Evolutionary conservation across 768 basidiomycete species (phyloP).

Genomic region (Lactarius quietus): DNA sequence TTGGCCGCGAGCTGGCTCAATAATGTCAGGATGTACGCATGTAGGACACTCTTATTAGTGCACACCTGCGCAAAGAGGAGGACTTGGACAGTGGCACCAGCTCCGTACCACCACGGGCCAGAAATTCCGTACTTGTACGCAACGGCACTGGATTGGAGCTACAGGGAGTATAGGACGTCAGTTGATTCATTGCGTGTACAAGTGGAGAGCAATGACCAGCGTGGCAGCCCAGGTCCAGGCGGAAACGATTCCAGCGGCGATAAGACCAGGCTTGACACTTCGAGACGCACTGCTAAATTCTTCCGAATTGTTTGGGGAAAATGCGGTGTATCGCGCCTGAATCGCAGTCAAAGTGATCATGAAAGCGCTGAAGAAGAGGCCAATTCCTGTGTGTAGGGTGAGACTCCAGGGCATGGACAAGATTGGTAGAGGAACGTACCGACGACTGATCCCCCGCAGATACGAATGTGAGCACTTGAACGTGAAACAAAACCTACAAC

Average conservation of each 20-base stretch:
- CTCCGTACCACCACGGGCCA: conserved; percentile 90
- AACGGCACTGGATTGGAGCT: conserved; percentile 78
- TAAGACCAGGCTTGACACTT: conserved; percentile 85
- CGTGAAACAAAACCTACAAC: neutral
- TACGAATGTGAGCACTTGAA: conserved; percentile 9
- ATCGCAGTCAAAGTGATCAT: conserved; percentile 76
- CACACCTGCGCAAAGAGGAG: conserved; percentile 81
- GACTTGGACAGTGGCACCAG: conserved; percentile 85
- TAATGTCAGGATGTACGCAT: conserved; percentile 1
- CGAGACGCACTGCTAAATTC: conserved; percentile 82
- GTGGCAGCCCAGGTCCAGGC: conserved; percentile 93
- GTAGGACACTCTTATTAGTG: neutral
- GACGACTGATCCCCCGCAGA: conserved; percentile 40
- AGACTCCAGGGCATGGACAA: neutral
- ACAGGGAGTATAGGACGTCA: conserved; percentile 17
- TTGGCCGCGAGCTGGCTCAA: conserved; percentile 72
- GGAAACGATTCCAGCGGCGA: conserved; percentile 88
- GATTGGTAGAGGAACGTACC: conserved; percentile 35
- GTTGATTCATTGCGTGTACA: neutral
- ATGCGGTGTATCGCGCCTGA: conserved; percentile 80
- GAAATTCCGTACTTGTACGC: conserved; percentile 84
- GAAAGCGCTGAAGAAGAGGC: conserved; percentile 80
- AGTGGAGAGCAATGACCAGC: conserved; percentile 41
- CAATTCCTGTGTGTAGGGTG: conserved; percentile 56
- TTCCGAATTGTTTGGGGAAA: conserved; percentile 75